Evolutionary conservation across 2,329 filamentous ascomycete species (phyloP).

Genomic region (Pseudocercospora macadamiae): DNA sequence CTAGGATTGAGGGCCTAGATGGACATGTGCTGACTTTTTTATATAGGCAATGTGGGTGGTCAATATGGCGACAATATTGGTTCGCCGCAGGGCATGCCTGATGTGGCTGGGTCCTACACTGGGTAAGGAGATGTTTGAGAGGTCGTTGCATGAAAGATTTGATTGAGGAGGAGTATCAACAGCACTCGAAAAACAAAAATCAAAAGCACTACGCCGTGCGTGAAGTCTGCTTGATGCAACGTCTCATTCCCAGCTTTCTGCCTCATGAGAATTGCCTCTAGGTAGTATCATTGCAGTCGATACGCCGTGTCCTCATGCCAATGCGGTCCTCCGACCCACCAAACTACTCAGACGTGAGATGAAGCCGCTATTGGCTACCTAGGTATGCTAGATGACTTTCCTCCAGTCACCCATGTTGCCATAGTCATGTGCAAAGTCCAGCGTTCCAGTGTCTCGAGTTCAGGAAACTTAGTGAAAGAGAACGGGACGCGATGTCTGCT

Average conservation of each 20-base stretch:
- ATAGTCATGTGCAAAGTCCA: too few species aligned
- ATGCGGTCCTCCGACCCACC: too few species aligned
- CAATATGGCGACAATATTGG: constrained; percentile 17
- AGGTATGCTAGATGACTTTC: too few species aligned
- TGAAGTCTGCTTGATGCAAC: neutral
- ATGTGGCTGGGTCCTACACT: neutral
- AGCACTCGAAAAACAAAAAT: neutral
- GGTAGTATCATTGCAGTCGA: too few species aligned
- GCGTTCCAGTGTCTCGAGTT: too few species aligned
- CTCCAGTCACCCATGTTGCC: too few species aligned
- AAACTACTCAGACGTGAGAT: too few species aligned
- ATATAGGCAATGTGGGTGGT: constrained; percentile 13
- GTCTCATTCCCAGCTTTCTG: neutral
- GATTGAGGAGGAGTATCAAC: neutral
- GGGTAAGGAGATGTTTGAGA: neutral
- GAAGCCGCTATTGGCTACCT: too few species aligned
- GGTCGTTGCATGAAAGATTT: neutral
- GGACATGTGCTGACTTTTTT: neutral
- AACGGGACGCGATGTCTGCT: too few species aligned
- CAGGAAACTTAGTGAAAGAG: too few species aligned
- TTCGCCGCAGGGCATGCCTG: constrained; percentile 5
- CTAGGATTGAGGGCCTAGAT: too few species aligned
- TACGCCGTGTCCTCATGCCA: too few species aligned
- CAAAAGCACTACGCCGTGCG: neutral
- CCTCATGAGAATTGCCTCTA: neutral